These are phyloP conservation scores for Bertia moriformis DNA, from an alignment of 2,329 filamentous ascomycete genomes.

Conservation along the genomic window DNA sequence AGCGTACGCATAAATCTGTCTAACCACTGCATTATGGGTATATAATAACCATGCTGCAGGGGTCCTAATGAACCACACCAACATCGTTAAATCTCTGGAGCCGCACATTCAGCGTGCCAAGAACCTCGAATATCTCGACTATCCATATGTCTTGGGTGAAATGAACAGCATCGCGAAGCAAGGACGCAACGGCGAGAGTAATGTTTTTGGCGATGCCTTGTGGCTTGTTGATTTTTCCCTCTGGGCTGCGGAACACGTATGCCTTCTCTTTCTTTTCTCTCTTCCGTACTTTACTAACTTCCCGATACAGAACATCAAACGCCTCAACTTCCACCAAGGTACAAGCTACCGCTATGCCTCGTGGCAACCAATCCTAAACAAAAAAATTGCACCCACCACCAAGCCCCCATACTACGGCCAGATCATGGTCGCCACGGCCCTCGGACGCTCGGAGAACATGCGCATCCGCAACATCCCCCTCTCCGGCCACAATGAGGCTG, in stretches of 20 bases:
- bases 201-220: slow-evolving; percentile 7
- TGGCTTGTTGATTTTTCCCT: slow-evolving; percentile 8
- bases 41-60: background rate
- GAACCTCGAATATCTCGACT: slow-evolving; percentile 6
- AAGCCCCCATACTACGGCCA: slow-evolving; percentile 7
- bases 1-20: no score
- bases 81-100: slow-evolving; percentile 3
- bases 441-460: slow-evolving; percentile 2
- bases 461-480: slow-evolving; percentile 2
- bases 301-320: slow-evolving; percentile 5
- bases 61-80: slow-evolving; percentile 8
- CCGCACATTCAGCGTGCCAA: slow-evolving; percentile 4
- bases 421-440: slow-evolving; percentile 6
- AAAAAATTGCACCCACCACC: slow-evolving; percentile 4
- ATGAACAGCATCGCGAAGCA: slow-evolving; percentile 7
- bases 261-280: background rate
- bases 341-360: slow-evolving; percentile 8
- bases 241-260: slow-evolving; percentile 7
- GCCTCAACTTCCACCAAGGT: slow-evolving; percentile 8
- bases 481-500: background rate
- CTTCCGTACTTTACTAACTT: background rate
- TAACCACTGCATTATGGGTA: no score
- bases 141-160: slow-evolving; percentile 5
- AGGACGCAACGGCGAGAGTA: slow-evolving; percentile 5
- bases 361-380: slow-evolving; percentile 7